Base-by-base conservation (phyloP, 345 rosid genomes). In the Melaleuca quinquenervia region DNA sequence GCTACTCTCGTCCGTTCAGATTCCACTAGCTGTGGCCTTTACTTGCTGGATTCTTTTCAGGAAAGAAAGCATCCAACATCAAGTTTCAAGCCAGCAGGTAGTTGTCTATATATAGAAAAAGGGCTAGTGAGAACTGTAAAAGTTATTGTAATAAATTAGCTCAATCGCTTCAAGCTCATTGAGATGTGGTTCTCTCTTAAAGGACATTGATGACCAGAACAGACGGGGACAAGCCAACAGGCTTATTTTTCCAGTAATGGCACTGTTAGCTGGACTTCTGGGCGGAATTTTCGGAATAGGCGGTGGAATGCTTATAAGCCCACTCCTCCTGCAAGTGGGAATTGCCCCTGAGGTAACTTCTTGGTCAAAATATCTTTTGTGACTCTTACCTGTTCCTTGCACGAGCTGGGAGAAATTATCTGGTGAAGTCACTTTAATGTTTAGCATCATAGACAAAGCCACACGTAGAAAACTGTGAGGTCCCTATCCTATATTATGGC, bases 231-330 rank as follows among this genome's bases (percentile, higher is more conserved):
- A 86, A 45, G 82, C 92, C 20, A 91, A 90, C 90, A 91, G 89
- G 89, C 56, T 90, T 83, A 88, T 90, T 56, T 95, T 97, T 88
- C 98, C 99, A 3, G 8, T 86, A 50, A 95, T 95, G 96, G 98
- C 98, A n/a, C 87, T 97, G 11, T 51, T 93, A 83, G 99, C 99
- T 3, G 98, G 99, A 74, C 84, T 93, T 20, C 62, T 96, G 84
- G 99, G 99, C 22, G 99, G 99, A 85, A 90, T 94, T 86, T 97
- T 96, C 6, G 99, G 98, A 54, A 94, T 97, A 82, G 99, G 99
- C 74, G 98, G 99, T 8, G 98, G 99, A 55, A 96, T 97, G 98
- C 96, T 97, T 50, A 94, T 95, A 83, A 96, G 98, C 86, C 98
- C 99, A 27, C 98, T 96, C 87, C 98, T 97, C 56, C 95, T 97